phyloP scores from a whole-genome alignment of 495 filamentous ascomycete species.

The Chaetomium tenue region DNA sequence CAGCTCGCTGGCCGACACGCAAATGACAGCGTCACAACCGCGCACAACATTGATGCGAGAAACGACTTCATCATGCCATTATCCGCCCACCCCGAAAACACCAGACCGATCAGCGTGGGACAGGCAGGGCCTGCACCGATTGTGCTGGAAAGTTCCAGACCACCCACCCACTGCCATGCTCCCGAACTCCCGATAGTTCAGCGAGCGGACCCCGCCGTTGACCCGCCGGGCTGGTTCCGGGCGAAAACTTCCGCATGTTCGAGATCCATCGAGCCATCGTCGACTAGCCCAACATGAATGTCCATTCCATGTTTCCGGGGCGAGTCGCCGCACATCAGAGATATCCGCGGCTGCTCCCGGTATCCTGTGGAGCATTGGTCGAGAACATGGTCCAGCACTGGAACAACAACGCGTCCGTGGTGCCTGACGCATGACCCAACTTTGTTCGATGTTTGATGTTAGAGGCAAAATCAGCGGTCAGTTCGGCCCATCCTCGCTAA shows the following conservation, averaged over 20 bases:
- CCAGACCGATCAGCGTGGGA: not conserved
- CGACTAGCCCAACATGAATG: not conserved
- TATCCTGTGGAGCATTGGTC: no score
- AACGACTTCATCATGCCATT: not conserved
- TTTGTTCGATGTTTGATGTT: no score
- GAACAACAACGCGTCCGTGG: no score
- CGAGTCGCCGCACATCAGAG: no score
- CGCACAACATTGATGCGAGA: not conserved
- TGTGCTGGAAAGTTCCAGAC: not conserved
- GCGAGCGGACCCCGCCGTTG: conserved; percentile 4
- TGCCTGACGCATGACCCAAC: no score
- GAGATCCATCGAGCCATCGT: not conserved
- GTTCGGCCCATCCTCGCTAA: not conserved
- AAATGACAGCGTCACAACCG: not conserved
- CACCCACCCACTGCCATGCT: no score
- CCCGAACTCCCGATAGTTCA: no score
- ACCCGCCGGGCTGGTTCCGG: conserved; percentile 9
- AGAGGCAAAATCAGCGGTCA: not conserved
- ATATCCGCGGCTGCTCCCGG: no score
- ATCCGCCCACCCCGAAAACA: no score
- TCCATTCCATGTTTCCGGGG: no score
- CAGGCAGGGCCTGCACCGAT: not conserved
- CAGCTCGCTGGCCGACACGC: not conserved
- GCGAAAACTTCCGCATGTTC: not conserved
- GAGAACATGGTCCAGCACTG: no score